These are phyloP conservation scores for Turritis glabra DNA, from an alignment of 345 rosid species.

Conservation along the genomic window DNA sequence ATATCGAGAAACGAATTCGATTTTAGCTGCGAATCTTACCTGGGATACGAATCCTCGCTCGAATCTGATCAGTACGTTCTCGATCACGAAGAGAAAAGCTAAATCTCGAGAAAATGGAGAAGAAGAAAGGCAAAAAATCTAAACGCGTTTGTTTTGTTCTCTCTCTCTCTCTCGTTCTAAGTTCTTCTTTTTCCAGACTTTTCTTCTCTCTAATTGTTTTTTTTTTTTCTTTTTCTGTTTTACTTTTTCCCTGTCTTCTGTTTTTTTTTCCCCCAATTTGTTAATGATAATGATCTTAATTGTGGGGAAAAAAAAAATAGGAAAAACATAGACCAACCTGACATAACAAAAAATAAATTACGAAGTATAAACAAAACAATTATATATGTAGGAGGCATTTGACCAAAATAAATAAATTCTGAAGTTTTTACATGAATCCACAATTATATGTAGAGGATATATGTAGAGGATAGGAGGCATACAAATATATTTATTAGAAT, in stretches of 20 bases:
- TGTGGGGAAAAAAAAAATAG: not conserved
- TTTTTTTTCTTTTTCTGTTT: not conserved
- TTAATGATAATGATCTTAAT: not conserved
- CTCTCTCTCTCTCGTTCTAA: constrained; percentile 20
- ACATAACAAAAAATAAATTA: too few species aligned
- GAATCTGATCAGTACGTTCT: constrained; percentile 27
- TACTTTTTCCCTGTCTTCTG: constrained; percentile 9
- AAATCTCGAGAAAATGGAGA: constrained; percentile 22
- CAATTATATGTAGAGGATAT: too few species aligned
- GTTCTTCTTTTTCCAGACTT: constrained; percentile 35
- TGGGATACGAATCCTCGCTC: not conserved
- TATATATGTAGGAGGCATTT: too few species aligned
- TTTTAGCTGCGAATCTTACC: constrained; percentile 34
- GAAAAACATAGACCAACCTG: not conserved
- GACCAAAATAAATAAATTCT: not conserved
- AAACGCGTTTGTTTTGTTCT: constrained; percentile 23
- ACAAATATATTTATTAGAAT: too few species aligned
- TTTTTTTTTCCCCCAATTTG: constrained; percentile 1
- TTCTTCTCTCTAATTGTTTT: constrained; percentile 26
- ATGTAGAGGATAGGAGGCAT: too few species aligned
- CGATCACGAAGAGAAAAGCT: constrained; percentile 27
- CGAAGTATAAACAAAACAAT: too few species aligned
- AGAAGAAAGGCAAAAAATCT: not conserved
- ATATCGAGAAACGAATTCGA: constrained; percentile 3
- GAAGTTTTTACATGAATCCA: too few species aligned